Conservation (phyloP, 441 rosid species). For the Aleurites moluccanus region DNA sequence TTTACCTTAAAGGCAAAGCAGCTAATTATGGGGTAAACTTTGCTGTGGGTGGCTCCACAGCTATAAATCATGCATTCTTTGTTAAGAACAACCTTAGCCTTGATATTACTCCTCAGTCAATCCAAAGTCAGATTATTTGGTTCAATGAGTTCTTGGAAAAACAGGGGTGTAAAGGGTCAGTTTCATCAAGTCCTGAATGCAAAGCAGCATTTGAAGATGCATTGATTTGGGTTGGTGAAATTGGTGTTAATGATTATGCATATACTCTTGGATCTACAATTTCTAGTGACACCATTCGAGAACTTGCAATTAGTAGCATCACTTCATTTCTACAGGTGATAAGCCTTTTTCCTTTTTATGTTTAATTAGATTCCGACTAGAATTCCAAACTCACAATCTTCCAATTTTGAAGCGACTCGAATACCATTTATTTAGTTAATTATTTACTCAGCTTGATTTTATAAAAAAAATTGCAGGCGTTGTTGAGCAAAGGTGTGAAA, state of each 20-base stretch:
- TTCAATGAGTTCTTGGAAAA: slow-evolving; percentile 52
- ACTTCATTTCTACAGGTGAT: slow-evolving; percentile 58
- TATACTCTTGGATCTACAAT: slow-evolving; percentile 63
- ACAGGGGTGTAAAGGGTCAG: slow-evolving; percentile 44
- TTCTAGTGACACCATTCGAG: slow-evolving; percentile 44
- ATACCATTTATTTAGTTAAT: too few relatives aligned
- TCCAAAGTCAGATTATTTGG: slow-evolving; percentile 72
- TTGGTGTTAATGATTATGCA: slow-evolving; percentile 89
- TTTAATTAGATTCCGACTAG: background rate
- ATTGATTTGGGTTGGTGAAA: slow-evolving; percentile 87
- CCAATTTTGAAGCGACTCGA: too few relatives aligned
- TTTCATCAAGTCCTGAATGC: slow-evolving; percentile 35
- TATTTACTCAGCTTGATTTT: background rate
- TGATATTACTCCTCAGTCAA: slow-evolving; percentile 69
- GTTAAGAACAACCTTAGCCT: slow-evolving; percentile 65
- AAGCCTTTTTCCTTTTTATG: background rate
- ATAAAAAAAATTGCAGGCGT: slow-evolving; percentile 39
- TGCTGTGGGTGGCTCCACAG: slow-evolving; percentile 87
- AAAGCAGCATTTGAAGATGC: slow-evolving; percentile 48
- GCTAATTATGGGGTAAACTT: slow-evolving; percentile 66
- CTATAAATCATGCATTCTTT: slow-evolving; percentile 70
- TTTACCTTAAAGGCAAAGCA: slow-evolving; percentile 23
- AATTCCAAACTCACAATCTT: too few relatives aligned
- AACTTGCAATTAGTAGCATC: slow-evolving; percentile 47
- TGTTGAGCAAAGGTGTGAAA: slow-evolving; percentile 71